These are phyloP conservation scores for Eragrostis curvula DNA, from an alignment of 176 grass and related monocot genomes.

Conservation along the genomic window DNA sequence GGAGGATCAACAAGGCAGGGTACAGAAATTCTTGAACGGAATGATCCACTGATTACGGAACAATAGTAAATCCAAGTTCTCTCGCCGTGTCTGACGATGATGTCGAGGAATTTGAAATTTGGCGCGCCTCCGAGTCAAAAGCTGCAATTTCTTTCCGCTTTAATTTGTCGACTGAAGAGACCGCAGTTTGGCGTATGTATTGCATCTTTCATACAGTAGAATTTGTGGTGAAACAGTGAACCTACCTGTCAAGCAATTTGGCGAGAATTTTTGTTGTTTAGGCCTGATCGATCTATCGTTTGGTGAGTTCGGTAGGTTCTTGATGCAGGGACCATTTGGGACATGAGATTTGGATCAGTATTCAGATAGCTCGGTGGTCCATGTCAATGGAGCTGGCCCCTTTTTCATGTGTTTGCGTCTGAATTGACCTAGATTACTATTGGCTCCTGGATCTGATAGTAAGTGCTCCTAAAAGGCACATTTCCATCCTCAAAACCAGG, in stretches of 20 bases:
- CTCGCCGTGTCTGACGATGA: background rate
- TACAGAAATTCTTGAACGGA: background rate
- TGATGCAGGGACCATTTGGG: slow-evolving; percentile 7
- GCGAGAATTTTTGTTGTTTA: background rate
- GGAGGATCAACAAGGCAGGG: background rate
- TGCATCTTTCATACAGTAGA: background rate
- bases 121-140: background rate
- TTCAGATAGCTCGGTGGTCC: background rate
- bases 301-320: slow-evolving; percentile 7
- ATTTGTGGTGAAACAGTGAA: background rate
- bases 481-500: slow-evolving; percentile 43
- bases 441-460: slow-evolving; percentile 13
- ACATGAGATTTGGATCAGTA: background rate
- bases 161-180: background rate
- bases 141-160: too few relatives aligned
- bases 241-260: background rate
- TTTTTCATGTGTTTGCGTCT: slow-evolving; percentile 13
- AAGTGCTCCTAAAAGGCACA: background rate
- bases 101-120: background rate
- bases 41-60: background rate
- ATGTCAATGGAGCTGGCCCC: background rate
- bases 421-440: slow-evolving; percentile 10
- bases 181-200: background rate
- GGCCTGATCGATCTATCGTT: background rate
- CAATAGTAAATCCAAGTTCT: background rate